Evolutionary conservation across 1,284 basidiomycete genomes (phyloP), one percentile per base, ranked within the genome.

Genomic region (Vanrija pseudolonga): DNA sequence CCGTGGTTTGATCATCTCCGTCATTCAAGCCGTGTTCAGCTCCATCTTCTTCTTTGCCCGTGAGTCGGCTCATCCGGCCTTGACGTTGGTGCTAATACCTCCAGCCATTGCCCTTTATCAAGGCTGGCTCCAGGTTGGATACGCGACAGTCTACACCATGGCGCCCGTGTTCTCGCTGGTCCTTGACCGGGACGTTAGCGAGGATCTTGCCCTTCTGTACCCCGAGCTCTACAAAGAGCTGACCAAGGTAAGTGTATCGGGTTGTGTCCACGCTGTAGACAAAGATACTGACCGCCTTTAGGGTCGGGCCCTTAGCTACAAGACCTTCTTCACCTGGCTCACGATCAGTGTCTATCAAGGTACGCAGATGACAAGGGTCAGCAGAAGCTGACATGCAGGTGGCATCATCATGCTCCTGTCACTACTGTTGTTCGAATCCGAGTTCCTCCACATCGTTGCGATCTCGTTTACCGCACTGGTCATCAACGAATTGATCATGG

Each of bases 391-490:
- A 44, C 43, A 2, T 2, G 14, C 58, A 92, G 90, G 95, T 57
- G 90, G 92, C 18, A 90, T 92, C 1, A 99, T 99, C 76, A 99
- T 99, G 95, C 89, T 98, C 68, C 85, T 96, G 78, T 96, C 90
- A 0, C 84, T 99, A 12, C 82, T 97, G 1, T 82, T 99, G 1
- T 99, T 98, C 76, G 96, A 98, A 76, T 95, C 85, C 61, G 94
- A 99, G 69, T 98, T 98, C 76, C 76, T 98, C 62, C 96, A 98
- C 73, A 98, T 98, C 61, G 95, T 99, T 43, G 86, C 91, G 18
- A 99, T 98, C 63, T 97, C 94, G 0, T 99, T 98, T 76, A 97
- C 94, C 0, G 91, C 96, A 0, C 80, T 98, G 46, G 86, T 99
- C 56, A 78, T 98, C 38, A 99, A 98, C 75, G 96, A 99, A 72